phyloP scores from a whole-genome alignment of 2,329 filamentous ascomycete genomes.

The Coleophoma crateriformis region DNA sequence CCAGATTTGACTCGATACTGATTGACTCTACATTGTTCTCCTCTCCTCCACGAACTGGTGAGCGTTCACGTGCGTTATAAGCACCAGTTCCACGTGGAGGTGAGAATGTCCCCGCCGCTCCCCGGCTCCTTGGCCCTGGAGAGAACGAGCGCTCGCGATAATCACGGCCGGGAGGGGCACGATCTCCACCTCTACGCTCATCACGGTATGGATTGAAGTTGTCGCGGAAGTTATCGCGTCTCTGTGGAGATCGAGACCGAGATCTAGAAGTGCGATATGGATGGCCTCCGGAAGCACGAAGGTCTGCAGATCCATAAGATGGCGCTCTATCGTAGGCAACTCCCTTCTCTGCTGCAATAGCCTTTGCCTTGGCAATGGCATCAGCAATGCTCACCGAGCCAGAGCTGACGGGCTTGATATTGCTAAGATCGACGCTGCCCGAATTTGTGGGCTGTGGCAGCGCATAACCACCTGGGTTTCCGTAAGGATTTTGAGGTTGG shows the following conservation, averaged over 20 bases:
- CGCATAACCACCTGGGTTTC: constrained; percentile 29
- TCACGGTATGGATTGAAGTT: constrained; percentile 80
- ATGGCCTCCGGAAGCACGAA: constrained; percentile 43
- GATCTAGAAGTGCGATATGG: constrained; percentile 57
- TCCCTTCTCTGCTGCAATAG: constrained; percentile 75
- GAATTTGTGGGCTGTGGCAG: constrained; percentile 56
- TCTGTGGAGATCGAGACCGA: constrained; percentile 68
- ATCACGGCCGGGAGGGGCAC: constrained; percentile 42
- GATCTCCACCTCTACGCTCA: constrained; percentile 68
- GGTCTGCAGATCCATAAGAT: constrained; percentile 31
- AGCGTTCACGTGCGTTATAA: constrained; percentile 45
- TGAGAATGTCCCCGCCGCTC: constrained; percentile 47
- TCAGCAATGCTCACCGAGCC: constrained; percentile 81
- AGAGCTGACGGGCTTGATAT: constrained; percentile 72
- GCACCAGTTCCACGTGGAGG: constrained; percentile 49
- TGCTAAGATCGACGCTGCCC: constrained; percentile 74
- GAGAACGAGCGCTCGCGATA: constrained; percentile 72
- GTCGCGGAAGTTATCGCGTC: constrained; percentile 67
- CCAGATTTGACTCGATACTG: constrained; percentile 78
- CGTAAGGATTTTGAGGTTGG: constrained; percentile 37
- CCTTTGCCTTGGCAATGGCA: constrained; percentile 78
- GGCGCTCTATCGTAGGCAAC: constrained; percentile 55
- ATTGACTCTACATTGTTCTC: constrained; percentile 79
- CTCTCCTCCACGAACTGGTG: constrained; percentile 43
- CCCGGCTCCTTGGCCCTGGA: constrained; percentile 50